phyloP scores from a whole-genome alignment of 164 flowering plant genomes.

The Stephania japonica region DNA sequence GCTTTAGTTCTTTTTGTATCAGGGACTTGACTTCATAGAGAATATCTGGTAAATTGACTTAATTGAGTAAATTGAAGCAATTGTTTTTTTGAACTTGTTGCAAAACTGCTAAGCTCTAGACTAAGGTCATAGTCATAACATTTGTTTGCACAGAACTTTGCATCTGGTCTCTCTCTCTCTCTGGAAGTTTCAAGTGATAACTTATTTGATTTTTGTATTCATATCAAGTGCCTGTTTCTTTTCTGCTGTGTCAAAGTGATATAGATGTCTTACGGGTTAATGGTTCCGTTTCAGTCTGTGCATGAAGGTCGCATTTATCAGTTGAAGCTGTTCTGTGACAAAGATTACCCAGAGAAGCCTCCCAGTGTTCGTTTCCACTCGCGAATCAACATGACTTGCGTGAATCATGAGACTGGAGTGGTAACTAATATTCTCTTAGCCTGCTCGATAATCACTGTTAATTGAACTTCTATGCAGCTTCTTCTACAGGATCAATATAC shows the following conservation, averaged over 20 bases:
- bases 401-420: conserved; percentile 95
- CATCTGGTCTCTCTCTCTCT: not conserved
- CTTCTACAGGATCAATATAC: not conserved
- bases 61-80: not conserved
- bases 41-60: not conserved
- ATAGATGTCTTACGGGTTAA: not conserved
- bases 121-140: not conserved
- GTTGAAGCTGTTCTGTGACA: conserved; percentile 93
- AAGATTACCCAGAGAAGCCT: conserved; percentile 97
- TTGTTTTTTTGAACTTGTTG: not conserved
- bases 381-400: conserved; percentile 83
- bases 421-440: conserved; percentile 27
- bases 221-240: not conserved
- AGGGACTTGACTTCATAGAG: not conserved
- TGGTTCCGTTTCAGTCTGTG: conserved; percentile 54
- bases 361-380: conserved; percentile 93
- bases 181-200: not conserved
- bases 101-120: not conserved
- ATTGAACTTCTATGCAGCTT: not conserved
- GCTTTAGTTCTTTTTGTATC: not conserved
- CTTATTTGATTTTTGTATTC: not conserved
- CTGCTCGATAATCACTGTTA: not conserved
- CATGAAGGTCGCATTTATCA: conserved; percentile 99
- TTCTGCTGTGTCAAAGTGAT: not conserved
- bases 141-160: not conserved